A percentile compares a stretch with the other conserved stretches of the same genome.
These are phyloP conservation scores for Xerocomellus dryophilus DNA, from an alignment of 768 basidiomycete species.

Conservation along the genomic window DNA sequence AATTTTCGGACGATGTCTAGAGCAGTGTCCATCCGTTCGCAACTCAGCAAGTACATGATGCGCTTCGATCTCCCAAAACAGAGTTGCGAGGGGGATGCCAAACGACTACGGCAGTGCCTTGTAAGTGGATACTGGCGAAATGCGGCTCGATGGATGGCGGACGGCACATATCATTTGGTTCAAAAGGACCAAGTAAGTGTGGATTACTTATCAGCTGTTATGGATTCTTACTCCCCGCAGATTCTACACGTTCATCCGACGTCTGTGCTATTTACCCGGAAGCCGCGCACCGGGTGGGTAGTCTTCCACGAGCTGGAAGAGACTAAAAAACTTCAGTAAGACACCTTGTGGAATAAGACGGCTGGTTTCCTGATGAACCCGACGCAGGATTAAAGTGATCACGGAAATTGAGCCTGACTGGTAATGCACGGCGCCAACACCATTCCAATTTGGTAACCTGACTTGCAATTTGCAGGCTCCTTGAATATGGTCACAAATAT, in stretches of 20 bases:
- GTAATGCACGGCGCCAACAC: constrained; percentile 37
- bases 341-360: background rate
- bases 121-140: constrained; percentile 94
- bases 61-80: constrained; percentile 79
- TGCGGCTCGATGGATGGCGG: constrained; percentile 84
- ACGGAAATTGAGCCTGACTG: constrained; percentile 97
- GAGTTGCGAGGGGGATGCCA: constrained; percentile 88
- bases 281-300: constrained; percentile 89
- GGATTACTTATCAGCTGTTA: background rate
- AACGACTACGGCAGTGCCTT: constrained; percentile 80
- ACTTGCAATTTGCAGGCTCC: constrained; percentile 35
- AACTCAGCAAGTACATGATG: constrained; percentile 92
- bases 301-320: constrained; percentile 96
- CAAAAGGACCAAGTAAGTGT: constrained; percentile 73
- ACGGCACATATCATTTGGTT: constrained; percentile 90
- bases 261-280: constrained; percentile 90
- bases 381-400: constrained; percentile 76
- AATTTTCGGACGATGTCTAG: constrained; percentile 94
- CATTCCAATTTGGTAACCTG: background rate
- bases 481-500: constrained; percentile 51
- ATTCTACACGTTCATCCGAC: constrained; percentile 87
- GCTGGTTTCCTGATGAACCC: constrained; percentile 8
- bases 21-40: constrained; percentile 91
- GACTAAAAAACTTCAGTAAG: constrained; percentile 90
- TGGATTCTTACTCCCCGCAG: constrained; percentile 38